These are phyloP conservation scores for Casuarina cunninghamiana DNA, from an alignment of 306 rosid genomes.

Conservation along the genomic window DNA sequence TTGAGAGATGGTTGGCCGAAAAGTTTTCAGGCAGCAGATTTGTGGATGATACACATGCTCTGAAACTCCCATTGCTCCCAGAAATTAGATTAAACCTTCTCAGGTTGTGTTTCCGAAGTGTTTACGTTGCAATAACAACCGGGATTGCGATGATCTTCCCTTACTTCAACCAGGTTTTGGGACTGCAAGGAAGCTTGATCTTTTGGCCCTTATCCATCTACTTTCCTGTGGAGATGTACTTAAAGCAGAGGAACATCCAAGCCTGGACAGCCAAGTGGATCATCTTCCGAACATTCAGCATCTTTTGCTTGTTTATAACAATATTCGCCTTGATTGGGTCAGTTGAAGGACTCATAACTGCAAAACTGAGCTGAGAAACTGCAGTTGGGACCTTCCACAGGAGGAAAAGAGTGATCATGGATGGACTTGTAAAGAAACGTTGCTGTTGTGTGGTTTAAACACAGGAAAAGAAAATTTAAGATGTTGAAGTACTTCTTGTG, in stretches of 20 bases:
- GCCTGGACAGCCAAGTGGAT: slow-evolving; percentile 64
- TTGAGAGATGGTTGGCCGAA: slow-evolving; percentile 50
- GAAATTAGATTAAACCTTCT: slow-evolving; percentile 39
- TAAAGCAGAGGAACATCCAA: slow-evolving; percentile 42
- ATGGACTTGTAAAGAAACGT: not conserved
- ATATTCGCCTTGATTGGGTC: slow-evolving; percentile 57
- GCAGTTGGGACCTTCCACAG: not conserved
- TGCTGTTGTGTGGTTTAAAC: not conserved
- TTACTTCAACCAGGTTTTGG: slow-evolving; percentile 71
- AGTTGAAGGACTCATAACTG: slow-evolving; percentile 56
- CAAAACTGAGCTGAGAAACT: slow-evolving; percentile 41
- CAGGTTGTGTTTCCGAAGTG: slow-evolving; percentile 52
- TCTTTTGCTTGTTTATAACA: slow-evolving; percentile 42
- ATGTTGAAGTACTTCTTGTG: not conserved
- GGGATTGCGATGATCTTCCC: slow-evolving; percentile 60
- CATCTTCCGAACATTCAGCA: slow-evolving; percentile 47
- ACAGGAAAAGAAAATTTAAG: not conserved
- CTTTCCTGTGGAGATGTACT: slow-evolving; percentile 73
- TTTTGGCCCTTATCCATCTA: slow-evolving; percentile 63
- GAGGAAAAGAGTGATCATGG: not conserved
- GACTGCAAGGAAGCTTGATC: slow-evolving; percentile 60
- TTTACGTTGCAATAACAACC: slow-evolving; percentile 51
- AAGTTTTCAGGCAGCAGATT: slow-evolving; percentile 40
- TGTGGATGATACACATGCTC: slow-evolving; percentile 34
- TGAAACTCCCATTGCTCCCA: slow-evolving; percentile 48